Percentiles rank a stretch among this genome's conserved stretches.
Conservation (phyloP, 2,329 filamentous ascomycete genomes). For the Magnaporthales sp. region DNA sequence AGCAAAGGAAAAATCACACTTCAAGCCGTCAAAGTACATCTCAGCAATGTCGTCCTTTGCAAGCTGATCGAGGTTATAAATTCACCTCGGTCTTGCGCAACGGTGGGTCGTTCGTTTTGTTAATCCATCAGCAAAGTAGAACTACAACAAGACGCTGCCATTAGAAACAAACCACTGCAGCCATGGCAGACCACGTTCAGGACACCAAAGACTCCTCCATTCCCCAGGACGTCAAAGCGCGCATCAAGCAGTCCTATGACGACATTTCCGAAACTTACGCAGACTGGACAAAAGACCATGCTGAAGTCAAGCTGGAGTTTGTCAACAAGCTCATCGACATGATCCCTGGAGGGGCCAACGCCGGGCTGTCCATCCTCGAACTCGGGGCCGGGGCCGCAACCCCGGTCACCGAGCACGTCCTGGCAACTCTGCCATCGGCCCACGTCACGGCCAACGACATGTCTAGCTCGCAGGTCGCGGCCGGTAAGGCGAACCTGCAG, state of each 20-base stretch:
- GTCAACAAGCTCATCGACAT: slow-evolving; percentile 21
- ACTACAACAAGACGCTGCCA: neutral
- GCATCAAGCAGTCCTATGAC: slow-evolving; percentile 19
- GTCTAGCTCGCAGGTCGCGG: slow-evolving; percentile 26
- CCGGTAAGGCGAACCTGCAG: slow-evolving; percentile 19
- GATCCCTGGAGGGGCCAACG: slow-evolving; percentile 13
- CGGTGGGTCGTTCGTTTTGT: too few species aligned
- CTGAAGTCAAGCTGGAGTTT: slow-evolving; percentile 22
- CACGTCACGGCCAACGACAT: slow-evolving; percentile 31
- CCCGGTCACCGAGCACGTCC: slow-evolving; percentile 25
- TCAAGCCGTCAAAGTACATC: too few species aligned
- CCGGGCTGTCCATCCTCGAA: slow-evolving; percentile 23
- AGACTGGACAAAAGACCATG: slow-evolving; percentile 26
- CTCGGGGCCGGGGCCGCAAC: slow-evolving; percentile 32
- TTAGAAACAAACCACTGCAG: neutral
- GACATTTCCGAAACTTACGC: slow-evolving; percentile 30
- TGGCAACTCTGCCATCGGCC: slow-evolving; percentile 13
- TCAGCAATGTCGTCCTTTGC: too few species aligned
- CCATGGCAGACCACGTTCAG: neutral
- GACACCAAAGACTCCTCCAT: neutral
- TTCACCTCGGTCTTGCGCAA: too few species aligned
- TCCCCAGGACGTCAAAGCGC: slow-evolving; percentile 25
- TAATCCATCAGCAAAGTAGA: too few species aligned
- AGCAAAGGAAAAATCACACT: too few species aligned
- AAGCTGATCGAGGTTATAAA: too few species aligned